These are phyloP conservation scores for Malus hybrid DNA, from an alignment of 331 rosid species.

Conservation along the genomic window DNA sequence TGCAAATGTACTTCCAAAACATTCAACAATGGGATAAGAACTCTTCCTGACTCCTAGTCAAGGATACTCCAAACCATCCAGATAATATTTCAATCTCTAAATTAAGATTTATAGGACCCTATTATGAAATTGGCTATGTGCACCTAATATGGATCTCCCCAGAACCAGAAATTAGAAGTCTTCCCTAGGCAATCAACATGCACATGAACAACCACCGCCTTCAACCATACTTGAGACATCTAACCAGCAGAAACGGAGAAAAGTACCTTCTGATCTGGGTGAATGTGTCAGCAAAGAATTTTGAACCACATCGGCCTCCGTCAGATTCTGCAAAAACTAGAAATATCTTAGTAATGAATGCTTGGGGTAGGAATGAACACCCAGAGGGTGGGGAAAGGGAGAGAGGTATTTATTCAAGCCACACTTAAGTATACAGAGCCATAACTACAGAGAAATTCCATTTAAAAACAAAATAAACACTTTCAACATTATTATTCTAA, in stretches of 20 bases:
- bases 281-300: slow-evolving; percentile 9
- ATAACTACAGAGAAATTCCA: not conserved
- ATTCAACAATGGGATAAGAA: not conserved
- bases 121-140: not conserved
- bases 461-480: not conserved
- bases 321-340: slow-evolving; percentile 40
- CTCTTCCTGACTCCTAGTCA: not conserved
- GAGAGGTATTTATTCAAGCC: not conserved
- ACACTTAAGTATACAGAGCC: not conserved
- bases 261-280: slow-evolving; percentile 47
- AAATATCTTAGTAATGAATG: not conserved
- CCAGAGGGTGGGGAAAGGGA: not conserved
- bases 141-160: not conserved
- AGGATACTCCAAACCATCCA: not conserved
- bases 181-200: not conserved
- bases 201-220: not conserved
- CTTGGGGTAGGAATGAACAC: too few relatives aligned
- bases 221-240: not conserved
- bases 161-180: not conserved
- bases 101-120: not conserved
- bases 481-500: not conserved
- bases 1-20: not conserved
- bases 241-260: not conserved
- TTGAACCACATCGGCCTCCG: slow-evolving; percentile 14
- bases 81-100: not conserved